Percentiles rank a stretch among this genome's conserved stretches.
These are phyloP conservation scores for Ophiorrhiza pumila DNA, from an alignment of 257 asterid species.

Conservation along the genomic window DNA sequence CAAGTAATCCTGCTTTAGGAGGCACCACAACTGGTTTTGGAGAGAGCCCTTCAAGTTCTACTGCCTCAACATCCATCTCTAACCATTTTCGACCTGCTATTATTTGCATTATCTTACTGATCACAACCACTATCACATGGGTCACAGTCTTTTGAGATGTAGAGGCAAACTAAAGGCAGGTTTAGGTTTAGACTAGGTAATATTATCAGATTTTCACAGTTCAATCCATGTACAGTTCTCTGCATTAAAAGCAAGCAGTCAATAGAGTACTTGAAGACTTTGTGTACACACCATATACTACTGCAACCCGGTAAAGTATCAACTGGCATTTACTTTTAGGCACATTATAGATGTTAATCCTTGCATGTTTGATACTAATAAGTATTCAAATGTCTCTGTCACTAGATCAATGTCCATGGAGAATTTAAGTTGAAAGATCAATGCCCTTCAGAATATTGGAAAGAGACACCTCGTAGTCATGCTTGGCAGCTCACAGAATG, in stretches of 20 bases:
- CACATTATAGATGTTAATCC: background rate
- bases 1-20: conserved; percentile 52
- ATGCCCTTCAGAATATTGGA: too few relatives aligned
- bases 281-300: background rate
- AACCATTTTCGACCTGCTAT: conserved; percentile 37
- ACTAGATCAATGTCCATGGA: too few relatives aligned
- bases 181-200: conserved; percentile 13
- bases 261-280: conserved; percentile 7
- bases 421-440: too few relatives aligned
- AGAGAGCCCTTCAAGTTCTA: conserved; percentile 34
- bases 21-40: conserved; percentile 44
- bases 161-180: conserved; percentile 5
- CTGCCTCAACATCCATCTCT: conserved; percentile 36
- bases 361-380: background rate
- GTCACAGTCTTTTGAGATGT: conserved; percentile 21
- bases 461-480: conserved; percentile 1
- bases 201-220: conserved; percentile 14
- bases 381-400: too few relatives aligned
- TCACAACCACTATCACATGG: conserved; percentile 33
- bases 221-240: conserved; percentile 31
- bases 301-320: conserved; percentile 3
- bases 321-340: conserved; percentile 9
- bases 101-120: conserved; percentile 35
- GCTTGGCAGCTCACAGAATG: background rate
- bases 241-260: conserved; percentile 16